Evolutionary conservation across 495 filamentous ascomycete genomes (phyloP).

Genomic region (Annulohypoxylon moriforme): DNA sequence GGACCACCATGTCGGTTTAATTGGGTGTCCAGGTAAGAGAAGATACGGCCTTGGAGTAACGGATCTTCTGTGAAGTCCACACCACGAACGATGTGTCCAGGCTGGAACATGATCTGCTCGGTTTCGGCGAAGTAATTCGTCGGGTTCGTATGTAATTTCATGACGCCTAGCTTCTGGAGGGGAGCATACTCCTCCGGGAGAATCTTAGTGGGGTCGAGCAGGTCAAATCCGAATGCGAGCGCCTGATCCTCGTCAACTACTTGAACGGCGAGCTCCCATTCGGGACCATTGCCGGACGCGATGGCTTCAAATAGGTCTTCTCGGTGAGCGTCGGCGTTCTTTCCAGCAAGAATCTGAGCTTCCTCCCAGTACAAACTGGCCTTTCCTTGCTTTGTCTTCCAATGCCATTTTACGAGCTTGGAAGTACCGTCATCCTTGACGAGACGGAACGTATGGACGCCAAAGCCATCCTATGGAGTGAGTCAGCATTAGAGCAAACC

Average conservation of each 20-base stretch:
- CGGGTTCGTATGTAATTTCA: constrained; percentile 77
- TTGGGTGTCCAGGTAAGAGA: constrained; percentile 81
- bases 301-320: constrained; percentile 79
- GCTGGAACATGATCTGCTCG: constrained; percentile 75
- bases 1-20: constrained; percentile 76
- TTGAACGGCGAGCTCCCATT: constrained; percentile 83
- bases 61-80: constrained; percentile 81
- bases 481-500: constrained; percentile 19
- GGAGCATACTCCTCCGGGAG: constrained; percentile 78
- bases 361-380: constrained; percentile 81
- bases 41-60: constrained; percentile 77
- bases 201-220: constrained; percentile 81
- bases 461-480: constrained; percentile 68
- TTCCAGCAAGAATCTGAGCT: constrained; percentile 72
- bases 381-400: constrained; percentile 73
- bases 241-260: constrained; percentile 75
- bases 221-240: constrained; percentile 74
- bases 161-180: constrained; percentile 70
- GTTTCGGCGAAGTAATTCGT: constrained; percentile 84
- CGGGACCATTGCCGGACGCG: constrained; percentile 69
- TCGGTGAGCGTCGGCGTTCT: constrained; percentile 77
- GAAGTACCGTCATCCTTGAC: constrained; percentile 72
- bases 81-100: constrained; percentile 73
- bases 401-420: constrained; percentile 80
- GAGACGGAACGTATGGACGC: constrained; percentile 77